phyloP scores from a whole-genome alignment of 345 rosid species.

The Populus euphratica region DNA sequence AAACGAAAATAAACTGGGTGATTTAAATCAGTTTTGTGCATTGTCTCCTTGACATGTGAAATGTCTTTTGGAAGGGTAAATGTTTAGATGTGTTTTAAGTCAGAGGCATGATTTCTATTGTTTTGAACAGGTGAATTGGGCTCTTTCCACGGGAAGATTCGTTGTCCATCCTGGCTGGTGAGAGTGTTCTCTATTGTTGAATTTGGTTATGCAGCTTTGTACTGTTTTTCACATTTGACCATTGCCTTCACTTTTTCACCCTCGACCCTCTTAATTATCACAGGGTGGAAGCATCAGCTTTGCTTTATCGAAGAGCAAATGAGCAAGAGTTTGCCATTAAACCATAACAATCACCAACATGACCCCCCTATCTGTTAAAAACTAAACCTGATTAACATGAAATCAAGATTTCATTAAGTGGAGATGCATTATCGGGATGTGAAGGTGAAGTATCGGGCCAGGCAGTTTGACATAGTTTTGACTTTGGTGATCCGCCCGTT shows the following conservation, averaged over 20 bases:
- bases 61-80: not conserved
- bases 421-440: slow-evolving; percentile 17
- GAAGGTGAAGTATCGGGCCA: slow-evolving; percentile 14
- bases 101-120: slow-evolving; percentile 11
- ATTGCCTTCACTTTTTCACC: slow-evolving; percentile 9
- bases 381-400: slow-evolving; percentile 28
- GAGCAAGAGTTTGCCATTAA: slow-evolving; percentile 83
- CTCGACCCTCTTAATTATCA: slow-evolving; percentile 5
- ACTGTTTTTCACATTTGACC: slow-evolving; percentile 1
- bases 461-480: not conserved
- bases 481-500: not conserved
- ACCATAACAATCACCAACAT: slow-evolving; percentile 37
- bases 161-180: slow-evolving; percentile 98
- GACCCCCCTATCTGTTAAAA: slow-evolving; percentile 24
- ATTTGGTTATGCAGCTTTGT: not conserved
- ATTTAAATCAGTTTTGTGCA: not conserved
- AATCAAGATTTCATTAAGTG: slow-evolving; percentile 17
- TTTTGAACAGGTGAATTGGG: slow-evolving; percentile 90
- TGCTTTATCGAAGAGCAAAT: slow-evolving; percentile 92
- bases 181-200: slow-evolving; percentile 23
- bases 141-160: slow-evolving; percentile 61
- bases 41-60: not conserved
- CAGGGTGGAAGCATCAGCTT: slow-evolving; percentile 99
- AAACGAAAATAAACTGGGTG: not conserved
- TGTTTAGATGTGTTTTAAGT: not conserved